phyloP scores from a whole-genome alignment of 805 yeast species.

The Scheffersomyces amazonensis region DNA sequence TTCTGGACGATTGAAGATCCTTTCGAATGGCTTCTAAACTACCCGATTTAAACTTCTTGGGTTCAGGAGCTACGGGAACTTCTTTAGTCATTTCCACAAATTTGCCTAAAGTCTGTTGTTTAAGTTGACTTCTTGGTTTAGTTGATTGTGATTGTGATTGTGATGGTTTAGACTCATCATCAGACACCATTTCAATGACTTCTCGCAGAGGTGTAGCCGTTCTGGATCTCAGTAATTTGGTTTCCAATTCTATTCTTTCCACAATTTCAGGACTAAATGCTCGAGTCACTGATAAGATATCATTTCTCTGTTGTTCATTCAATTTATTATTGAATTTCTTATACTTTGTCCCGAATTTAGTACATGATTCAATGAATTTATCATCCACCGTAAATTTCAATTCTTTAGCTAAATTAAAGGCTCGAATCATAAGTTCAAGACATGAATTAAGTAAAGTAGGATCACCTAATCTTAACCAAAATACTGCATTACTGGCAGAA shows the following conservation, averaged over 20 bases:
- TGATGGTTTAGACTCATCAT: background rate
- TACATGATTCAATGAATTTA: conserved; percentile 52
- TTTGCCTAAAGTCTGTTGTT: conserved; percentile 32
- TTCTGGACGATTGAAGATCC: conserved; percentile 22
- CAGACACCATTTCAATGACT: background rate
- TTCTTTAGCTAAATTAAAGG: conserved; percentile 62
- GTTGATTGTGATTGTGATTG: conserved; percentile 2
- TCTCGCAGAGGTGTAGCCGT: conserved; percentile 1
- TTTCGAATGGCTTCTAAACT: conserved; percentile 32
- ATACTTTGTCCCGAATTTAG: conserved; percentile 63
- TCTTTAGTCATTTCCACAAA: conserved; percentile 31
- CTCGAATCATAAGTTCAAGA: conserved; percentile 63
- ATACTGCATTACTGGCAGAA: conserved; percentile 67
- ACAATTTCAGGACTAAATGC: conserved; percentile 53
- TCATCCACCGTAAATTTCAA: conserved; percentile 50
- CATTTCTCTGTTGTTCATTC: conserved; percentile 61
- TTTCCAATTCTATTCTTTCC: conserved; percentile 44
- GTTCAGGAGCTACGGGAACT: conserved; percentile 36
- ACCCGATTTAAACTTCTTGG: conserved; percentile 23
- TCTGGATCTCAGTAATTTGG: conserved; percentile 20
- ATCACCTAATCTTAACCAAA: conserved; percentile 84
- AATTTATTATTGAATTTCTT: conserved; percentile 69
- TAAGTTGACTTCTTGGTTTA: conserved; percentile 10
- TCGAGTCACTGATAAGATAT: conserved; percentile 60
- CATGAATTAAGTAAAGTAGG: conserved; percentile 68